A percentile compares a stretch with the other conserved stretches of the same genome.
phyloP scores from a whole-genome alignment of 2,329 filamentous ascomycete genomes.

The Aspergillus sp. region DNA sequence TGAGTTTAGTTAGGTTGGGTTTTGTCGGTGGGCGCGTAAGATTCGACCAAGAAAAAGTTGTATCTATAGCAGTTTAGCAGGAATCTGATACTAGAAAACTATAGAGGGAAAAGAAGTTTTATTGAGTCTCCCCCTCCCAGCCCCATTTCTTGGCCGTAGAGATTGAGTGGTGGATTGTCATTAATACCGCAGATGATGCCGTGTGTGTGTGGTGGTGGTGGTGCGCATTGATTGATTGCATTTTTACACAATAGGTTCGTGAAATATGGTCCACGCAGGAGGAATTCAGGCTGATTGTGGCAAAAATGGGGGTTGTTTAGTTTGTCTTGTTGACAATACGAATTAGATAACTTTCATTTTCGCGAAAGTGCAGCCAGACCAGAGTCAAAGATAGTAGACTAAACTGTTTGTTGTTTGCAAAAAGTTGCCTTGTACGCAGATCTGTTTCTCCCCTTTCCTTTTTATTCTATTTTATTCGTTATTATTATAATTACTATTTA shows the following conservation, averaged over 20 bases:
- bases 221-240: background rate
- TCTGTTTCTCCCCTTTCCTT: background rate
- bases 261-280: background rate
- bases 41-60: background rate
- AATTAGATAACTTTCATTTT: too few relatives aligned
- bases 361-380: too few relatives aligned
- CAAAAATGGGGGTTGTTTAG: background rate
- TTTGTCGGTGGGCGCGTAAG: conserved; percentile 16
- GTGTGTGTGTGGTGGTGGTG: too few relatives aligned
- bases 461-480: background rate
- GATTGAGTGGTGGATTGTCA: background rate
- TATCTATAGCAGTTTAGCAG: too few relatives aligned
- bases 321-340: too few relatives aligned
- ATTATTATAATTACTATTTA: too few relatives aligned
- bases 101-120: conserved; percentile 2
- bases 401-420: background rate
- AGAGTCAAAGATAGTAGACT: too few relatives aligned
- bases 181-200: background rate
- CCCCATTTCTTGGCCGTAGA: conserved; percentile 8
- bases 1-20: too few relatives aligned
- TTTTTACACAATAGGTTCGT: too few relatives aligned
- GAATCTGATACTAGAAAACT: background rate
- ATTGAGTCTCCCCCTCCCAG: background rate
- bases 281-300: conserved; percentile 1
- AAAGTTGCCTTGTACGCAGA: background rate